phyloP scores from a whole-genome alignment of 768 basidiomycete genomes.

The Serpula lacrymans region DNA sequence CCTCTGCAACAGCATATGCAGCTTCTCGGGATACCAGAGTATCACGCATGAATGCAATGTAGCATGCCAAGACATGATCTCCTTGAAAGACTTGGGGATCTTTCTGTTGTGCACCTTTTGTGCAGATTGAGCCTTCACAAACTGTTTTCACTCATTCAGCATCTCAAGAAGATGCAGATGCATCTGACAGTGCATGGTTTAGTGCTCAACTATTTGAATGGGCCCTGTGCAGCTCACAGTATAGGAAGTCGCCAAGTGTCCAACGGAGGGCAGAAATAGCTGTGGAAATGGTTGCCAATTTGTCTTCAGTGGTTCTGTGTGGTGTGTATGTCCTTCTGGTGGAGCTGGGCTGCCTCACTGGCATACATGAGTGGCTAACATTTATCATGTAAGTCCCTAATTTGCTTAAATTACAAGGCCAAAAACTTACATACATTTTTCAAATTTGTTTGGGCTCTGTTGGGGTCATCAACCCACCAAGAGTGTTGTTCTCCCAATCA shows the following conservation, averaged over 20 bases:
- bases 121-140: not conserved
- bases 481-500: no score
- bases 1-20: conserved; percentile 23
- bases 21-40: conserved; percentile 18
- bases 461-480: no score
- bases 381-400: no score
- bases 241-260: conserved; percentile 7
- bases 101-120: not conserved
- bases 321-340: not conserved
- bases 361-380: not conserved
- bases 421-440: no score
- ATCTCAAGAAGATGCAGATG: not conserved
- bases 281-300: conserved; percentile 1
- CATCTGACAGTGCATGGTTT: not conserved
- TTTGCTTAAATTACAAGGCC: no score
- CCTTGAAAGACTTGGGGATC: not conserved
- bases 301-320: no score
- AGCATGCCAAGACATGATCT: conserved; percentile 19
- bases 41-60: conserved; percentile 11
- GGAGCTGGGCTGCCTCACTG: not conserved
- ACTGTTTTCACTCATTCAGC: not conserved
- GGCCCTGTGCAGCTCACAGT: conserved; percentile 4
- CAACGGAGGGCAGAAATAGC: not conserved
- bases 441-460: no score
- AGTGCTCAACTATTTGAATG: not conserved